Conservation (phyloP, 2,329 filamentous ascomycete species). For the Ambrosiella xylebori region DNA sequence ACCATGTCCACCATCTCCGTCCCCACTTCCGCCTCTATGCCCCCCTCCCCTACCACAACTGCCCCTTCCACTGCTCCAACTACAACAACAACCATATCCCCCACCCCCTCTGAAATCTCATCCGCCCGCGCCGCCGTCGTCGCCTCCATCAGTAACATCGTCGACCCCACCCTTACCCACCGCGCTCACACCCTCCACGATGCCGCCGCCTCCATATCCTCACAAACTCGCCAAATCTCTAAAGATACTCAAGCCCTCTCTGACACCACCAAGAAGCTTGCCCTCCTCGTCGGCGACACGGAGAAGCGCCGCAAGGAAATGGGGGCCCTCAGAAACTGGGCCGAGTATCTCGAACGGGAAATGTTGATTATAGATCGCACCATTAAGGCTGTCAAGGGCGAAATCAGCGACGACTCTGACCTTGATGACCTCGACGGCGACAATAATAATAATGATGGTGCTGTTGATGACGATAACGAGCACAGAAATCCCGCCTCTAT, state of each 20-base stretch:
- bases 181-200: conserved; percentile 53
- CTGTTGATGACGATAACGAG: not conserved
- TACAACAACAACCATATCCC: conserved; percentile 18
- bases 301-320: conserved; percentile 56
- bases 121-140: conserved; percentile 42
- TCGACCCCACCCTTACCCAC: conserved; percentile 50
- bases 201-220: conserved; percentile 46
- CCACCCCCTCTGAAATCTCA: conserved; percentile 30
- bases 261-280: conserved; percentile 38
- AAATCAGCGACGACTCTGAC: not conserved
- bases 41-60: not conserved
- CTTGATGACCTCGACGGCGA: conserved; percentile 12
- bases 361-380: conserved; percentile 50
- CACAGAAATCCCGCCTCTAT: not conserved
- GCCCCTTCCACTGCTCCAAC: not conserved
- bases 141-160: conserved; percentile 48
- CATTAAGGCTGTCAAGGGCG: conserved; percentile 26
- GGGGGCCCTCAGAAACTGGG: conserved; percentile 74
- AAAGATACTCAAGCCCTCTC: not conserved
- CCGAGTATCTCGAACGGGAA: conserved; percentile 58
- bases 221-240: conserved; percentile 27
- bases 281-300: conserved; percentile 45
- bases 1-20: conserved; percentile 1
- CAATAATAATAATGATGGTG: conserved; percentile 13
- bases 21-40: not conserved